Conservation (phyloP, 208 protist species). For the Lotmaria passim region DNA sequence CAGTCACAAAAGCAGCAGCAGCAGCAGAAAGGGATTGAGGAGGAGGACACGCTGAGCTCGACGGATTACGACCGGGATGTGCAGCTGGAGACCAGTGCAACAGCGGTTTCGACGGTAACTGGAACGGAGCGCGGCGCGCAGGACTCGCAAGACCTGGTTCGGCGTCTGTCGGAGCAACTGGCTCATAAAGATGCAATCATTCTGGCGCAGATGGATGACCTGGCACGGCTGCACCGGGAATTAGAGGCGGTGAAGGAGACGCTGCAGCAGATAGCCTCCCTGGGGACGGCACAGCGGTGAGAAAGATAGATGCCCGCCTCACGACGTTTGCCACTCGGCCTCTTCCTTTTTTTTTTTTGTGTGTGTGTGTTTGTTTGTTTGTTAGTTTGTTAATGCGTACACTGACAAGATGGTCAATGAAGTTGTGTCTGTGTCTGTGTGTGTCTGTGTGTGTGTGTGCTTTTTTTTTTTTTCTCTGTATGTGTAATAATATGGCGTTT, state of each 20-base stretch:
- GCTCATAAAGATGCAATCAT: conserved; percentile 37
- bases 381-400: too few species aligned
- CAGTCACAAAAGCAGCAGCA: conserved; percentile 2
- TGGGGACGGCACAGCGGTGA: conserved; percentile 14
- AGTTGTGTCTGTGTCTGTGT: not conserved
- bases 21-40: not conserved
- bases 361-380: not conserved
- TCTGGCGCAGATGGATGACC: conserved; percentile 19
- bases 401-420: too few species aligned
- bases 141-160: conserved; percentile 11
- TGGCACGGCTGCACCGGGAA: conserved; percentile 45
- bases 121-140: not conserved
- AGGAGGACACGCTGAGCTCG: not conserved
- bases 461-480: too few species aligned
- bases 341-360: conserved; percentile 1
- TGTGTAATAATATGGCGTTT: too few species aligned
- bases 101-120: not conserved
- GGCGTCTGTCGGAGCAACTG: conserved; percentile 20
- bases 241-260: conserved; percentile 47
- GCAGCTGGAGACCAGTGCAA: not conserved
- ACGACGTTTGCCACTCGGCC: not conserved
- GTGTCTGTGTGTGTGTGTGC: not conserved
- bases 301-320: too few species aligned
- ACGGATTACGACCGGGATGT: not conserved
- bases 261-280: conserved; percentile 33